These are phyloP conservation scores for Cyberlindnera saturnus DNA, from an alignment of 805 yeast species.

Conservation along the genomic window DNA sequence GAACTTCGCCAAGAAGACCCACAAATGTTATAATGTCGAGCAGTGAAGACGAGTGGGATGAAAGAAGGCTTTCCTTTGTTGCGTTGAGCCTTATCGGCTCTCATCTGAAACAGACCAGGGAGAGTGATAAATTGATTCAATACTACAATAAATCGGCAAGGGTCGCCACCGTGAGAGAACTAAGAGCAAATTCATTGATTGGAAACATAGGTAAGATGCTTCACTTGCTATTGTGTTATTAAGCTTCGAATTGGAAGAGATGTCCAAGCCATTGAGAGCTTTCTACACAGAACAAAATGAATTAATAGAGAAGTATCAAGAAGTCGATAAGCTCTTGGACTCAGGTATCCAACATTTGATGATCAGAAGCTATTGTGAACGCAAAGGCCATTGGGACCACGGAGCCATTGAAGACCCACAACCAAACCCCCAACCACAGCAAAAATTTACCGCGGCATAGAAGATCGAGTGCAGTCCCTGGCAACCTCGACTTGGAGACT, in stretches of 20 bases:
- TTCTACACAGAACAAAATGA: conserved; percentile 58
- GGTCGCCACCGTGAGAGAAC: conserved; percentile 1
- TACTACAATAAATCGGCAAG: conserved; percentile 15
- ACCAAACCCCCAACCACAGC: background rate
- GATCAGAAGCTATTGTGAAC: conserved; percentile 45
- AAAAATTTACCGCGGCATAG: conserved; percentile 5
- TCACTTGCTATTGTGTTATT: conserved; percentile 33
- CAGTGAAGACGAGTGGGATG: background rate
- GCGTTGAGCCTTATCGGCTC: conserved; percentile 16
- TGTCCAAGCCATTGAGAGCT: conserved; percentile 26
- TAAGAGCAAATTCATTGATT: conserved; percentile 39
- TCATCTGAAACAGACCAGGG: conserved; percentile 15
- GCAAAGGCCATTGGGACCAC: conserved; percentile 16
- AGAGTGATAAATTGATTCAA: conserved; percentile 16
- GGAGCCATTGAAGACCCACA: conserved; percentile 2
- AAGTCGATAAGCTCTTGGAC: conserved; percentile 61
- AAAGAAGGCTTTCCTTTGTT: conserved; percentile 3
- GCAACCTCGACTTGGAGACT: conserved; percentile 52
- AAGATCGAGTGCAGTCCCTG: conserved; percentile 45
- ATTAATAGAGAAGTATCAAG: conserved; percentile 47
- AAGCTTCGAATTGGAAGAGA: conserved; percentile 16
- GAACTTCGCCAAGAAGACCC: too few relatives aligned
- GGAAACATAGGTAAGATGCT: conserved; percentile 32
- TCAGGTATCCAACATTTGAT: conserved; percentile 63
- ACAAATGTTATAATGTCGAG: too few relatives aligned